A percentile compares a stretch with the other conserved stretches of the same genome.
Evolutionary conservation across 257 asterid species (phyloP).

Genomic region (Nicotiana otophora): DNA sequence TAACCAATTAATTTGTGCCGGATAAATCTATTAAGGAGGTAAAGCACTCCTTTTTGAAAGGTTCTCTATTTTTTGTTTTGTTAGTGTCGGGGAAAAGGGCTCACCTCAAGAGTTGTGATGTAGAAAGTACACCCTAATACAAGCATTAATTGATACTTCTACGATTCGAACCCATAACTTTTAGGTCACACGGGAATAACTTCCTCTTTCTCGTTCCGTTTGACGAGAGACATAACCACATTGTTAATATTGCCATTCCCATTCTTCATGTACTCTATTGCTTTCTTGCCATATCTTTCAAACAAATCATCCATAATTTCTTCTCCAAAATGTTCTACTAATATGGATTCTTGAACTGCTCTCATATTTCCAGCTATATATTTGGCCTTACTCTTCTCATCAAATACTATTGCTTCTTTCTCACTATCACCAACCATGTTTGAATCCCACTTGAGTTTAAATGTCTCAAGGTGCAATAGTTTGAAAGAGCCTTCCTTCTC

Average conservation of each 20-base stretch:
- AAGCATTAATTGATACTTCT: too few species aligned
- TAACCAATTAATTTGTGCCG: too few species aligned
- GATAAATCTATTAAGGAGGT: too few species aligned
- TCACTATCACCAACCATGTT: not conserved
- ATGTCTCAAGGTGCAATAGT: conserved; percentile 6
- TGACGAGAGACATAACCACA: conserved; percentile 2
- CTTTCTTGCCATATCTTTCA: not conserved
- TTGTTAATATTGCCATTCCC: conserved; percentile 6
- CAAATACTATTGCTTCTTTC: not conserved
- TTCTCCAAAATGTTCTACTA: conserved; percentile 10
- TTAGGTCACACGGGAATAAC: too few species aligned
- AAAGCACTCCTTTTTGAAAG: too few species aligned
- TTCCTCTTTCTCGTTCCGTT: not conserved
- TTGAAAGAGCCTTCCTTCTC: conserved; percentile 14
- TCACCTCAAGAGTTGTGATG: too few species aligned
- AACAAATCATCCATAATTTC: conserved; percentile 6
- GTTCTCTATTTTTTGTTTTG: too few species aligned
- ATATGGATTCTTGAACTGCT: conserved; percentile 9
- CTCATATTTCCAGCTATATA: not conserved
- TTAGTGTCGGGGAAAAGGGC: too few species aligned
- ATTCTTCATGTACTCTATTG: not conserved
- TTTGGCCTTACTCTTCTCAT: not conserved
- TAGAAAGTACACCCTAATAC: too few species aligned
- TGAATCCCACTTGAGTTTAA: not conserved
- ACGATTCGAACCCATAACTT: too few species aligned